Base-by-base conservation (phyloP, 495 filamentous ascomycete species). In the Podospora comata region DNA sequence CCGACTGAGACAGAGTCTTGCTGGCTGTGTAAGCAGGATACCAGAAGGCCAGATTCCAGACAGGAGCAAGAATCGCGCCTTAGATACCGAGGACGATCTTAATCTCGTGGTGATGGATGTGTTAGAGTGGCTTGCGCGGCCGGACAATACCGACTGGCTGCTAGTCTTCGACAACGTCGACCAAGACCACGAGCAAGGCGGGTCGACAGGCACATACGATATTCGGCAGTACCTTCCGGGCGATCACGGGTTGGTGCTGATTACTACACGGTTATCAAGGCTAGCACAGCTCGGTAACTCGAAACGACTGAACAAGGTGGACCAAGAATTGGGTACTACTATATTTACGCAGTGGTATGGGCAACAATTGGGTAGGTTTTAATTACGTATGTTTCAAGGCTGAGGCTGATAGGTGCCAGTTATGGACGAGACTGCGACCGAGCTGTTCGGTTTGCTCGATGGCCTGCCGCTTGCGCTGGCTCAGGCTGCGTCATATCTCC, bases 81-180 rank as follows among this genome's bases (percentile, higher is more conserved):
- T 66, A 54, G 0, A 57, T 11, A 67, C 62, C 65, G 62, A 75
- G 61, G 66, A 76, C n/a, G 69, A 74, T 48, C 54, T 78, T 26
- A 62, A 74, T 58, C 19, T n/a, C n/a, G 68, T 76, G 56, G 68
- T 77, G n/a, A 67, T 59, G 60, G 69, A 68, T 26, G 71, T 79
- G 44, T 65, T 71, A 58, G 59, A 71, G 19, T 83, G 81, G 81
- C 77, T 83, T 54, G 62, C 68, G 63, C 67, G 61, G 32, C 65
- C 71, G 23, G 73, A 72, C 7, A 83, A 83, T 68, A 68, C 20
- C 30, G 60, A 70, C 58, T 82, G 78, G 81, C 75, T 83, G 26
- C 67, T 82, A 18, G 70, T 83, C 34, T 77, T 77, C 58, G 79
- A 82, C 70, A 83, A 83, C 68, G 72, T 79, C 59, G 77, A 83